Evolutionary conservation across 2,329 filamentous ascomycete genomes (phyloP), one percentile per base, ranked within the genome.

Genomic region (Botrytis fragariae): DNA sequence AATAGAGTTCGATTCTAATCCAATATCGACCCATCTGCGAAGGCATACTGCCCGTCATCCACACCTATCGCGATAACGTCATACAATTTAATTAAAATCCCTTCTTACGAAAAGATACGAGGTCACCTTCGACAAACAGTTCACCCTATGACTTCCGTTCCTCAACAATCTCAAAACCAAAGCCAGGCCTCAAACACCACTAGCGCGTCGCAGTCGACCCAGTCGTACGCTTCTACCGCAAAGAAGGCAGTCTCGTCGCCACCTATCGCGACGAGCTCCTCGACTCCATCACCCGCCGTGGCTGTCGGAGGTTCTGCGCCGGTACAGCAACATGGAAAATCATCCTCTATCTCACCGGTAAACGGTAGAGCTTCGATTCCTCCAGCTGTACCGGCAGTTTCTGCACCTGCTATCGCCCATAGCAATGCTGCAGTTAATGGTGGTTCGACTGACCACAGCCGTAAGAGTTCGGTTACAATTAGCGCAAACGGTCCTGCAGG

Each of bases 391-490:
- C 91, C 91, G 77, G 82, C 83, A 73, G 83, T 87, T 78, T 86
- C 86, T 82, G 85, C 85, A 77, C 87, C 90, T 77, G 85, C 86
- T 76, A 89, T 92, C 78, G 88, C 87, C 76, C 89, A 89, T 83
- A 88, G 88, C 83, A 89, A 86, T 80, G 84, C 86, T 77, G 86
- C 87, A 80, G 87, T 89, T 79, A 96, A 97, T 88, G 93, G 93
- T 77, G 84, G 85, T 77, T 83, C 87, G 72, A 86, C 86, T 78
- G 91, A 94, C 79, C 95, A 98, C 85, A 88, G 87, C 81, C 90
- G 94, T 82, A 97, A 97, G 85, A 90, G 91, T 77, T 97, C 95
- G 29, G 92, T 97, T 80, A 97, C 95, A 80, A 97, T 98, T 86
- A 94, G 90, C 82, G 91, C 94, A 78, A 92, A 93, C 81, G 93